Evolutionary conservation across 495 filamentous ascomycete genomes (phyloP), one percentile per base, ranked within the genome.

Genomic region (Endocarpon pusillum): DNA sequence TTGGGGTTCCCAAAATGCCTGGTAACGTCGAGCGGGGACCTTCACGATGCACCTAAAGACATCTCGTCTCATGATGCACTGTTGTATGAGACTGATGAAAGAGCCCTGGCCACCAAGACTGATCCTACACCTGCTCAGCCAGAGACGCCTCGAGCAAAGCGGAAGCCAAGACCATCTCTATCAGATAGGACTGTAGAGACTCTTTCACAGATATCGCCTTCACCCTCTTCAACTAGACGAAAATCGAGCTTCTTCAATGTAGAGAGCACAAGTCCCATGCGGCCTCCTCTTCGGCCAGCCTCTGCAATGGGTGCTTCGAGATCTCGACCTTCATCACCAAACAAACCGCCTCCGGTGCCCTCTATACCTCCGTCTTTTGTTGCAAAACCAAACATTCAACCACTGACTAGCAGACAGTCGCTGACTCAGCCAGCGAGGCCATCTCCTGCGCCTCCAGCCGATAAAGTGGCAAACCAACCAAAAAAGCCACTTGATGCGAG

Each of bases 171-270:
- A 19, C 67, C 71, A 16, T 81, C 76, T 1, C 51, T 82, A 16
- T 75, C 73, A 10, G 77, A 82, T 32, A 57, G 77, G 25, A 78
- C 77, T 8, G 69, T 78, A 21, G 74, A 78, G 40, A 78, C 72
- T 0, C 51, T 82, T 9, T 59, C 75, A 19, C 59, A 64, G 30
- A 62, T 81, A 15, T 70, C 76, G 2, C 62, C 73, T 2, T 78
- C 77, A 12, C 77, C 77, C 5, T 66, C 61, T 2, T 54, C 67
- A n/a, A 47, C 49, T 7, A 56, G 62, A 38, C 54, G 71, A 37
- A 56, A 57, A 36, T 75, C 73, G 7, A 71, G 62, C 43, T 76
- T 81, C 51, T 79, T 72, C 49, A 60, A 57, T 35, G 50, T 59
- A 9, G 57, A 69, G 32, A 71, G n/a, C n/a, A n/a, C n/a, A n/a